Base-by-base conservation (phyloP, 2,329 filamentous ascomycete species). In the Pseudogymnoascus sp. region DNA sequence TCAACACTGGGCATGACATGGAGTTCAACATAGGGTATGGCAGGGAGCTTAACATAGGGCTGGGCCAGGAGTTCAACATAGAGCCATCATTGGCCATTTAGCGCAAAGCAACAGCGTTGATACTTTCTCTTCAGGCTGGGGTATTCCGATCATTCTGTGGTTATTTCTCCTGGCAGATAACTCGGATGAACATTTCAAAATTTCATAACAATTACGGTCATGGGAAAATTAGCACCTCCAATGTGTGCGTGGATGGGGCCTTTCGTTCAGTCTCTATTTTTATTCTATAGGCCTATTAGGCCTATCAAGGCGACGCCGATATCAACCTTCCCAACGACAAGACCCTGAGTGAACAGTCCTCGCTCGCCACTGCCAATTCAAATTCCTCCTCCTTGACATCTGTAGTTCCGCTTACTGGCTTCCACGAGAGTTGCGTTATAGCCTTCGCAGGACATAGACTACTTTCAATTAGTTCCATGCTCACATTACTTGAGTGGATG, bases 351-450 rank as follows among this genome's bases (percentile, higher is more conserved):
- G 85, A 86, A 66, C 80, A 79, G 71, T 88, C 85, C 69, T 87
- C 85, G 61, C 85, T 73, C 36, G 72, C 73, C 57, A 75, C 71
- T 45, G 70, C 72, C 16, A 73, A 66, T 11, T 73, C 71, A 12
- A 61, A 39, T 36, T 39, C 34, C 29, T 34, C 51, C 29, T 57
- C 51, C n/a, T 57, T 57, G 62, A 68, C 65, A 29, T 65, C 61
- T 18, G 59, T 29, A 18, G 36, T 59, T 42, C 60, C 62, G 11
- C 51, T 18, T 14, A 34, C 36, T 4, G 88, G 88, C 66, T 85
- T 81, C 89, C 89, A 93, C 6, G 86, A 80, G 37, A 93, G 76
- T 71, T 89, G 86, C 6, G 71, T 74, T 47, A 74, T 71, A 36
- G 69, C 64, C 61, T 72, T 74, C 5, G 68, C 67, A 6, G 69